Conservation (phyloP, 306 rosid species). For the Luffa aegyptiaca region DNA sequence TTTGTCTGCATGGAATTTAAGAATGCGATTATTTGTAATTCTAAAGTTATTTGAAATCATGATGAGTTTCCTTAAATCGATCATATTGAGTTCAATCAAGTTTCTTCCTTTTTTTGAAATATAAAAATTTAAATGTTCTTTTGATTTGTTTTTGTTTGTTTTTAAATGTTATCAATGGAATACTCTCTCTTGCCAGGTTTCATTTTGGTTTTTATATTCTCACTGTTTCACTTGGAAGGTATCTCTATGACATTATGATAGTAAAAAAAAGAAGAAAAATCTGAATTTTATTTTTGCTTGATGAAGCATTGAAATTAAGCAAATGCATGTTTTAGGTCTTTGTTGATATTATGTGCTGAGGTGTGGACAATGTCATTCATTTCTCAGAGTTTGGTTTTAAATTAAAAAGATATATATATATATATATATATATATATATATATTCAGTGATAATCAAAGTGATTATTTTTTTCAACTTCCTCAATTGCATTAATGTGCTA, state of each 20-base stretch:
- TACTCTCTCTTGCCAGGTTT: background rate
- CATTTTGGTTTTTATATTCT: background rate
- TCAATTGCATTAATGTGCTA: too few relatives aligned
- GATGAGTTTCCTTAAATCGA: background rate
- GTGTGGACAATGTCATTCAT: background rate
- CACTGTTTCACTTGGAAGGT: background rate
- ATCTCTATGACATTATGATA: background rate
- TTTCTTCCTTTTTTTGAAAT: too few relatives aligned
- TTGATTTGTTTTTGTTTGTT: background rate
- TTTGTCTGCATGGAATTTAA: background rate
- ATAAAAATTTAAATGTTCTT: background rate
- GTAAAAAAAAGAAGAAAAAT: background rate
- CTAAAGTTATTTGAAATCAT: background rate
- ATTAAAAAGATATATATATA: too few relatives aligned
- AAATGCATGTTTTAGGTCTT: background rate
- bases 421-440: too few relatives aligned
- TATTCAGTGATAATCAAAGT: too few relatives aligned
- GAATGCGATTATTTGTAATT: background rate
- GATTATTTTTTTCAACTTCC: too few relatives aligned
- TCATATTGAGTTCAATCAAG: background rate
- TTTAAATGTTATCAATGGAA: background rate
- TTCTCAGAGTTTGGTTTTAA: background rate
- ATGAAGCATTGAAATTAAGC: background rate
- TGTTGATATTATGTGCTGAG: background rate
- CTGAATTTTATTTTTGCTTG: background rate